phyloP scores from a whole-genome alignment of 2,329 filamentous ascomycete species.

The Aphanoascus verrucosus region DNA sequence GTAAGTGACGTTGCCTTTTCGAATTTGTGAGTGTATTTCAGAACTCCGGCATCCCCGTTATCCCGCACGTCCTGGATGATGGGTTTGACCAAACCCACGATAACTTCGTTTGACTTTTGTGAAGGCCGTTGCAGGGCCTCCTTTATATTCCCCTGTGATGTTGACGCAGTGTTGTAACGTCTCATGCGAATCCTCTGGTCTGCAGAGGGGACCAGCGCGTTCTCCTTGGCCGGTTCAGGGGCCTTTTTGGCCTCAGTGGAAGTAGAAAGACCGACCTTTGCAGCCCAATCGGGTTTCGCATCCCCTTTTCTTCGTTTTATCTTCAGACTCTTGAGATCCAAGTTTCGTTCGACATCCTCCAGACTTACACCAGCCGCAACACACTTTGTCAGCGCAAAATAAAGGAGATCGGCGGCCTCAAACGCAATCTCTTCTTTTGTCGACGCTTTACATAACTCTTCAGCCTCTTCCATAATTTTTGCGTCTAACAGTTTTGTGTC shows the following conservation, averaged over 20 bases:
- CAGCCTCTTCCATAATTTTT: constrained; percentile 97
- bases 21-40: constrained; percentile 95
- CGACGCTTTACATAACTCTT: constrained; percentile 81
- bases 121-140: constrained; percentile 77
- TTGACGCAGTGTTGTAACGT: constrained; percentile 59
- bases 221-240: constrained; percentile 31
- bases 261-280: constrained; percentile 58
- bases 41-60: constrained; percentile 74
- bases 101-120: constrained; percentile 87
- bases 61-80: constrained; percentile 81
- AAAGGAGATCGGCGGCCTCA: constrained; percentile 88
- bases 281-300: constrained; percentile 85
- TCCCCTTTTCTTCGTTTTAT: constrained; percentile 88
- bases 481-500: constrained; percentile 81
- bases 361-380: constrained; percentile 72
- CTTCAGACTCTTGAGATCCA: constrained; percentile 91
- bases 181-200: constrained; percentile 67
- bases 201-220: constrained; percentile 44
- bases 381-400: constrained; percentile 89
- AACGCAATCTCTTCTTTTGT: constrained; percentile 77
- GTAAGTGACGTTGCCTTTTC: constrained; percentile 88
- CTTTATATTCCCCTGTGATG: constrained; percentile 54
- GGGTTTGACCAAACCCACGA: constrained; percentile 79
- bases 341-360: constrained; percentile 79
- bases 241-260: constrained; percentile 19